Evolutionary conservation across 2,329 filamentous ascomycete species (phyloP).

Genomic region (Monascus ruber): DNA sequence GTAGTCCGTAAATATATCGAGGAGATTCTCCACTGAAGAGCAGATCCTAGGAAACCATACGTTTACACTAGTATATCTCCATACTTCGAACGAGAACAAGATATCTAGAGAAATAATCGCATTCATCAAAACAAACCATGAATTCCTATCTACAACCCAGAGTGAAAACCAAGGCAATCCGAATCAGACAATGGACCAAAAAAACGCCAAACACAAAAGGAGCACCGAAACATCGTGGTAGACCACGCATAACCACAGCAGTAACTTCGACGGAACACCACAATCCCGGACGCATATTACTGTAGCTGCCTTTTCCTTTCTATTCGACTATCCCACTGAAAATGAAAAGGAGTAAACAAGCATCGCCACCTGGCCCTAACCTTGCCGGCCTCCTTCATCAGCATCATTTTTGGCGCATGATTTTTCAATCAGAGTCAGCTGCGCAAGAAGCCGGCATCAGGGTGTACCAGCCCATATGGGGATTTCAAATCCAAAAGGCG

Average conservation of each 20-base stretch:
- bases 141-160: background rate
- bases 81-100: background rate
- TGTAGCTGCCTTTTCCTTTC: background rate
- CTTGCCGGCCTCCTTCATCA: background rate
- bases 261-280: background rate
- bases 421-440: constrained; percentile 1
- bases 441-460: constrained; percentile 6
- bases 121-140: background rate
- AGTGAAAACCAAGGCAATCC: background rate
- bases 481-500: background rate
- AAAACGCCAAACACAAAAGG: background rate
- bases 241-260: background rate
- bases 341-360: background rate
- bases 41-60: too few relatives aligned
- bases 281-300: background rate
- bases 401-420: background rate
- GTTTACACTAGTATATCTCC: too few relatives aligned
- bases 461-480: constrained; percentile 8
- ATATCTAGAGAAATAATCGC: background rate
- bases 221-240: too few relatives aligned
- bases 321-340: background rate
- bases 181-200: background rate
- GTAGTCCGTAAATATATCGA: too few relatives aligned
- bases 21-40: too few relatives aligned
- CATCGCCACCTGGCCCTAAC: background rate